A percentile compares a stretch with the other conserved stretches of the same genome.
These are phyloP conservation scores for Kluyveromyces lactis DNA, from an alignment of 805 yeast species.

Conservation along the genomic window DNA sequence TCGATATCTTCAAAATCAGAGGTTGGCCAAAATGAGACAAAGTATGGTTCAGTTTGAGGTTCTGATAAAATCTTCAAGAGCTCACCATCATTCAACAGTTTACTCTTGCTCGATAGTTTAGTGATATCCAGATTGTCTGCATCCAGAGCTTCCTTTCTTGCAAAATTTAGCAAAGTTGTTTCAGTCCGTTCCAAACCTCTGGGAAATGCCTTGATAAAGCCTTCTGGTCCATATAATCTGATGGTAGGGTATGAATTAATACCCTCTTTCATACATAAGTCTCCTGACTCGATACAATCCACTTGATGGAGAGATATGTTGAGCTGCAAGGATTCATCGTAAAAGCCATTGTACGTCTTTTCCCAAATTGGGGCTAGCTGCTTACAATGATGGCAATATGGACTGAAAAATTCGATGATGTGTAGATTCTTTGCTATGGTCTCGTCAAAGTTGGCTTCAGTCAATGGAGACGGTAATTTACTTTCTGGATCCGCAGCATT, in stretches of 20 bases:
- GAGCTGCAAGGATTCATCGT: conserved; percentile 36
- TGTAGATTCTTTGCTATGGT: conserved; percentile 48
- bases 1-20: conserved; percentile 32
- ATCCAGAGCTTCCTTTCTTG: conserved; percentile 46
- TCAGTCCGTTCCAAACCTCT: conserved; percentile 36
- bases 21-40: conserved; percentile 63
- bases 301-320: conserved; percentile 60
- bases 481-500: neutral
- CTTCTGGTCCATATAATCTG: conserved; percentile 57
- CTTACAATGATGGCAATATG: conserved; percentile 79
- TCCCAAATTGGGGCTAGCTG: conserved; percentile 79
- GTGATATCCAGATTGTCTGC: conserved; percentile 31
- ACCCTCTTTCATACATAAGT: conserved; percentile 63
- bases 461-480: conserved; percentile 45
- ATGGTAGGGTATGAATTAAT: conserved; percentile 64
- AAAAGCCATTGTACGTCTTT: conserved; percentile 44
- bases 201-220: conserved; percentile 41
- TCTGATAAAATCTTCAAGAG: conserved; percentile 47
- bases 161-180: conserved; percentile 43
- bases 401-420: conserved; percentile 84
- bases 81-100: conserved; percentile 32
- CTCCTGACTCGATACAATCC: conserved; percentile 81
- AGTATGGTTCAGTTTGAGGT: conserved; percentile 37
- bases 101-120: conserved; percentile 36
- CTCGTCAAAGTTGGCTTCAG: conserved; percentile 40